These are phyloP conservation scores for Knufia petricola DNA, from an alignment of 2,329 filamentous ascomycete genomes.

Conservation along the genomic window DNA sequence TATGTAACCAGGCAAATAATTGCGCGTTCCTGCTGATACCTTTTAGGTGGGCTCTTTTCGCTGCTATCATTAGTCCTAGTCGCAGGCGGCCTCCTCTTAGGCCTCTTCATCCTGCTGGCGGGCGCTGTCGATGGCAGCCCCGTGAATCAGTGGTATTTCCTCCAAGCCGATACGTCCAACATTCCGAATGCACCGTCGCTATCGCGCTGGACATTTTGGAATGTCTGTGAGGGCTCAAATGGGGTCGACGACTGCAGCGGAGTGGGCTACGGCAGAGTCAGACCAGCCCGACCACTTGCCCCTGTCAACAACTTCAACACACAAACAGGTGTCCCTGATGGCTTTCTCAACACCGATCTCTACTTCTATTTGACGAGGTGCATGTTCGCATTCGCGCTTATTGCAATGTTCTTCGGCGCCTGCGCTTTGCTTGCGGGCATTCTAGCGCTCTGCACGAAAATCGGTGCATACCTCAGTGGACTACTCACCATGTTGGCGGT, in stretches of 20 bases:
- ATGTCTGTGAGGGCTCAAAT: slow-evolving; percentile 57
- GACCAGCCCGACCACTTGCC: slow-evolving; percentile 58
- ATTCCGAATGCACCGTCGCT: slow-evolving; percentile 57
- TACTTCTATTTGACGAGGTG: slow-evolving; percentile 86
- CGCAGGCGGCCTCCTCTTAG: slow-evolving; percentile 51
- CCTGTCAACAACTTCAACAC: slow-evolving; percentile 53
- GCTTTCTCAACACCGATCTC: slow-evolving; percentile 50
- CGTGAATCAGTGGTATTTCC: slow-evolving; percentile 72
- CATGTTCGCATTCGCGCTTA: slow-evolving; percentile 83
- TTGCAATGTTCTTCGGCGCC: slow-evolving; percentile 66
- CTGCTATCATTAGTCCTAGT: slow-evolving; percentile 52
- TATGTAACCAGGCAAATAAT: slow-evolving; percentile 20
- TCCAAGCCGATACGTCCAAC: slow-evolving; percentile 64
- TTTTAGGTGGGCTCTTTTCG: slow-evolving; percentile 46
- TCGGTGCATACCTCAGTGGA: slow-evolving; percentile 43
- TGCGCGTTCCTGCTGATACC: neutral
- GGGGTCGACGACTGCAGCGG: slow-evolving; percentile 34
- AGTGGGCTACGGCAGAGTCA: slow-evolving; percentile 54
- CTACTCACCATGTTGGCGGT: slow-evolving; percentile 44
- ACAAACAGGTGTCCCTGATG: slow-evolving; percentile 40
- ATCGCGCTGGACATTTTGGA: slow-evolving; percentile 87
- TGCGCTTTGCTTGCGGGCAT: slow-evolving; percentile 38
- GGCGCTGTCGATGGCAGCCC: slow-evolving; percentile 47
- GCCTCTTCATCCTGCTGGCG: slow-evolving; percentile 57
- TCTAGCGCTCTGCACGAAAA: slow-evolving; percentile 42